Evolutionary conservation across 2,329 filamentous ascomycete species (phyloP).

Genomic region (Taxawa tesnikishii): DNA sequence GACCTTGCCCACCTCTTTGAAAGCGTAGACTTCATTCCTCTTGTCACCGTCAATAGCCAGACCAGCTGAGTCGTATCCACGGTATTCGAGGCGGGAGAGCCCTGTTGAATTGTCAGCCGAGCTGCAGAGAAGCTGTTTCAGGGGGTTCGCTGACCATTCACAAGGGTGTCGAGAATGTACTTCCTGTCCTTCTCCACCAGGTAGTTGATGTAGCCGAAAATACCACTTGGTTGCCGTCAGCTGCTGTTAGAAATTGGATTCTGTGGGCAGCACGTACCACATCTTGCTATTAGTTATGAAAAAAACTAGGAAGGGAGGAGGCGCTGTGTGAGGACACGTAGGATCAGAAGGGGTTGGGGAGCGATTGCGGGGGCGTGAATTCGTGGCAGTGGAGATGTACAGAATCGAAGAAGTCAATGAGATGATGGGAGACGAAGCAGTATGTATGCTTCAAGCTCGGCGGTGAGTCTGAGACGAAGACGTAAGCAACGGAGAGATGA

Average conservation of each 20-base stretch:
- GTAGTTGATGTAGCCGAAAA: slow-evolving; percentile 99
- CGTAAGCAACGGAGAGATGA: too few species aligned
- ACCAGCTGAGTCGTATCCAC: slow-evolving; percentile 96
- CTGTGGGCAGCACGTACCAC: slow-evolving; percentile 3
- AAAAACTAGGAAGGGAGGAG: not conserved
- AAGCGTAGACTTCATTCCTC: slow-evolving; percentile 93
- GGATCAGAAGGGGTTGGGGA: too few species aligned
- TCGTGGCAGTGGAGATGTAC: too few species aligned
- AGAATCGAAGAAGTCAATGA: too few species aligned
- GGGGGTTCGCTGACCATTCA: slow-evolving; percentile 63
- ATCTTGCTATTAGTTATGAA: slow-evolving; percentile 4
- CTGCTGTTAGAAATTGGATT: not conserved
- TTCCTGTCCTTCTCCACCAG: slow-evolving; percentile 97
- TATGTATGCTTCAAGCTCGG: too few species aligned
- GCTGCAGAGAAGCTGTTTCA: not conserved
- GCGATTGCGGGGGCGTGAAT: too few species aligned
- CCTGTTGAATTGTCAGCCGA: slow-evolving; percentile 40
- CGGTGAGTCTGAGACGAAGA: too few species aligned
- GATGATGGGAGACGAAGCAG: too few species aligned
- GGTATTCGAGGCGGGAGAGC: slow-evolving; percentile 91
- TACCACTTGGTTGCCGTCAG: slow-evolving; percentile 49
- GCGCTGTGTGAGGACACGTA: not conserved
- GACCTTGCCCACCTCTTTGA: slow-evolving; percentile 99
- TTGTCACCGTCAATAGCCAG: slow-evolving; percentile 94
- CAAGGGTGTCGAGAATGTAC: slow-evolving; percentile 88